Evolutionary conservation across 1,284 basidiomycete genomes (phyloP), one percentile per base, ranked within the genome.

Genomic region (Vanrija sp.): DNA sequence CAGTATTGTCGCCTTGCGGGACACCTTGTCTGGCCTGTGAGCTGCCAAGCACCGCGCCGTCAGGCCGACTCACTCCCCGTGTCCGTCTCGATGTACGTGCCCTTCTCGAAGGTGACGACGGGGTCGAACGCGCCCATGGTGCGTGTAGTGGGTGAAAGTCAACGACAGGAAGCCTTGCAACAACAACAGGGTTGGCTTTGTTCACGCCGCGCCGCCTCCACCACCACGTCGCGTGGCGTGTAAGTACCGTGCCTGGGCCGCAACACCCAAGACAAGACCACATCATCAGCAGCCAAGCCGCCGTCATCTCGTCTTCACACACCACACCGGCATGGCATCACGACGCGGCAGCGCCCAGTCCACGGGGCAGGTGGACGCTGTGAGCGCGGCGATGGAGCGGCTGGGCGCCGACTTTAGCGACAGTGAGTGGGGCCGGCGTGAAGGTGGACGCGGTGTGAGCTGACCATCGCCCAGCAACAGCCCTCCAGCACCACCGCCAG

Each of bases 1-100:
- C 43, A 87, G 84, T 65, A 98, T 97, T n/a, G 86, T 86, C 9
- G 92, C 91, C 61, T 89, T 85, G 46, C 93, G 85, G 38, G 93
- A 96, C 49, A 98, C 92, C 76, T 94, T 94, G 80, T 94, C 72
- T 74, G 43, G 34, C 0, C 15, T 43, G 15, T 28, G 45, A 25
- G 39, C 9, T 16, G 21, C 21, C 21, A 23, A 16, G 10, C 39
- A 38, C 29, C 25, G 18, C n/a, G 29, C 29, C 18, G 5, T 29
- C 21, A 5, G 21, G 21, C 21, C 21, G 21, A 67, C 70, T 46
- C 56, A 74, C 72, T 75, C 10, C 73, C 73, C 3, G 73, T 75
- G 42, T 75, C 73, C n/a, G 73, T 75, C 54, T 75, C 73, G 18
- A 75, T 71, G 52, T 72, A 74, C 34, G 68, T 65, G 18, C 66